Base-by-base conservation (phyloP, 768 basidiomycete genomes). In the Cubamyces lactineus region DNA sequence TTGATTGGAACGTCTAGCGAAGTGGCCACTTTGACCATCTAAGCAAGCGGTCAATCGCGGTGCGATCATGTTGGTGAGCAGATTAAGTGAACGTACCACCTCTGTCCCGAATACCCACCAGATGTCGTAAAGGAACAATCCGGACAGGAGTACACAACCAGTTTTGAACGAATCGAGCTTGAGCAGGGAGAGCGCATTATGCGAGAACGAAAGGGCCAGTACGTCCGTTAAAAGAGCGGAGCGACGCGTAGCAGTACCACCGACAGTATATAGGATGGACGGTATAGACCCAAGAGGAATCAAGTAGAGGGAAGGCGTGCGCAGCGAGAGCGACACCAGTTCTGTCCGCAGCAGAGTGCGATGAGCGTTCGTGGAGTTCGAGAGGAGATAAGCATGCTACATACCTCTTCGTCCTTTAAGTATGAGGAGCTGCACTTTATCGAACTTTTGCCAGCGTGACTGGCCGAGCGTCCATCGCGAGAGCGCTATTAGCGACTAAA, bases 11-110 rank as follows among this genome's bases (percentile, higher is more conserved):
- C 87, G 68, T 98, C 94, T 38, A 98, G 82, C 42, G 81, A 85
- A 21, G 89, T 94, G 1, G 96, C 96, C 1, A 98, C 96, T 66
- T 87, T 87, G 23, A 96, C 87, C 96, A 98, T 98, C 91, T 94
- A 68, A 11, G 49, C 12, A 61, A 19, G 40, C 2, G 21, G 13
- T 16, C 28, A 40, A 15, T 7, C 41, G 53, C 40, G 34, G 30
- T 38, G n/a, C 16, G 24, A 23, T 59, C 62, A 43, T 42, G 24
- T 41, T 13, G n/a, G 16, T 30, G 34, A 42, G 21, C 47, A 45
- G 30, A 63, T 15, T 7, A 16, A n/a, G 11, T n/a, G 39, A 2
- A 78, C 89, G 72, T 73, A 91, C 91, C 75, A 94, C 91, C 69
- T 87, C 83, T 0, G 90, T 91, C 19, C 91, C 91, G 72, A 95